Conservation (phyloP, 495 filamentous ascomycete species). For the Daldinia concentrica region DNA sequence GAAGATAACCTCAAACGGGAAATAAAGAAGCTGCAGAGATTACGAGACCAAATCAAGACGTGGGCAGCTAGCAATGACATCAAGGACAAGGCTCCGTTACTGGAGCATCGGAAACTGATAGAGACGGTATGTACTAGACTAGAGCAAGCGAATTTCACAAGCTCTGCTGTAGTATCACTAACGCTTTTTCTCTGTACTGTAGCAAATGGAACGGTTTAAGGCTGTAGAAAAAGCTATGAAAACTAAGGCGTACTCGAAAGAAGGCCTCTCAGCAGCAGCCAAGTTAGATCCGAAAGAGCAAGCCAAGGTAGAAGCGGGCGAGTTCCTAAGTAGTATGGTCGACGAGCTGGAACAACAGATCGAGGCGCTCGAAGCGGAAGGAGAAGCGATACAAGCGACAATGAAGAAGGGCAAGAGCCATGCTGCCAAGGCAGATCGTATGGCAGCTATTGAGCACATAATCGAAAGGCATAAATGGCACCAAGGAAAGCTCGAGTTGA, state of each 20-base stretch:
- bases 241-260: slow-evolving; percentile 99
- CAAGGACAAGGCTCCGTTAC: slow-evolving; percentile 95
- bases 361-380: slow-evolving; percentile 89
- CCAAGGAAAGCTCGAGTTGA: slow-evolving; percentile 87
- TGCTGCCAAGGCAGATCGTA: slow-evolving; percentile 78
- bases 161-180: slow-evolving; percentile 18
- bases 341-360: slow-evolving; percentile 94
- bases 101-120: slow-evolving; percentile 93
- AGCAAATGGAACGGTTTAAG: slow-evolving; percentile 99
- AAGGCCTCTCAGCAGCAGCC: slow-evolving; percentile 87
- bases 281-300: slow-evolving; percentile 95
- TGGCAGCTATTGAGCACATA: slow-evolving; percentile 82
- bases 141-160: slow-evolving; percentile 10
- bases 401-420: slow-evolving; percentile 96
- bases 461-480: slow-evolving; percentile 98
- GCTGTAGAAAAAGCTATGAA: slow-evolving; percentile 99
- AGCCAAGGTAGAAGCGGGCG: slow-evolving; percentile 83
- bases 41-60: slow-evolving; percentile 98
- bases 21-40: slow-evolving; percentile 98
- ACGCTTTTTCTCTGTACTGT: slow-evolving; percentile 37
- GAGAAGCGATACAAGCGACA: slow-evolving; percentile 83
- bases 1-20: slow-evolving; percentile 98
- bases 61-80: slow-evolving; percentile 98
- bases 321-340: slow-evolving; percentile 88
- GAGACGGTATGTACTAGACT: slow-evolving; percentile 77